Percentiles rank a stretch among this genome's conserved stretches.
These are phyloP conservation scores for Didymella glomerata DNA, from an alignment of 2,329 filamentous ascomycete species.

Conservation along the genomic window DNA sequence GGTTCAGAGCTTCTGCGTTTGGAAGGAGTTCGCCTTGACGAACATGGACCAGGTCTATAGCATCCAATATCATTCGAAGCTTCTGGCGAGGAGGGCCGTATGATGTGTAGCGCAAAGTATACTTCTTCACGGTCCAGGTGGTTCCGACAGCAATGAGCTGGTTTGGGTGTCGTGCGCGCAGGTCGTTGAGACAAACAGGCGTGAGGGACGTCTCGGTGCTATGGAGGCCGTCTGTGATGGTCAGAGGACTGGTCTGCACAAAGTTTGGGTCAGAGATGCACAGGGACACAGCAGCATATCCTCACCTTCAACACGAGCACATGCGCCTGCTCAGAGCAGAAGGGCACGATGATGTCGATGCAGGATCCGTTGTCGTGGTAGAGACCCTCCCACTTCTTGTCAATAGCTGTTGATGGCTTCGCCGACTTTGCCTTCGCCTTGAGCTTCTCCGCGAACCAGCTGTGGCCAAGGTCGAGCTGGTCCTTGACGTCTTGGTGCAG, in stretches of 20 bases:
- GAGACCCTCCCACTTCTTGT: constrained; percentile 31
- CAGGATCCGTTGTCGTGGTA: constrained; percentile 49
- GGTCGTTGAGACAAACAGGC: constrained; percentile 15
- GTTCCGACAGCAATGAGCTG: not conserved
- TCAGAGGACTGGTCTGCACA: constrained; percentile 30
- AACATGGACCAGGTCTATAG: constrained; percentile 26
- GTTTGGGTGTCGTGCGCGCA: constrained; percentile 17
- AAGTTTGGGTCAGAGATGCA: constrained; percentile 6
- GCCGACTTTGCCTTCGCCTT: constrained; percentile 15
- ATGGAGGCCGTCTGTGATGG: constrained; percentile 41
- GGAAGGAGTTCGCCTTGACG: not conserved
- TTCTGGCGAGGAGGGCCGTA: constrained; percentile 37
- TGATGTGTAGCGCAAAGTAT: constrained; percentile 36
- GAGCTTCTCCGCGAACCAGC: constrained; percentile 34
- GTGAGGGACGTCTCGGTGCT: constrained; percentile 32
- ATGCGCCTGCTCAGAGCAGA: constrained; percentile 12
- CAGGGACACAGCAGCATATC: not conserved
- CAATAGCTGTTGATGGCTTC: constrained; percentile 10
- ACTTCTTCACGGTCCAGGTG: constrained; percentile 27
- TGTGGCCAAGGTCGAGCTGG: constrained; percentile 33
- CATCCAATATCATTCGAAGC: constrained; percentile 35
- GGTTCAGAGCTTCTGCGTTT: constrained; percentile 15
- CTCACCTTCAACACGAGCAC: constrained; percentile 39
- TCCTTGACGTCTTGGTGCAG: constrained; percentile 33
- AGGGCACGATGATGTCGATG: constrained; percentile 37